Evolutionary conservation across 371 early-diverging fungal genomes (phyloP).

Genomic region (Fennellomyces sp.): DNA sequence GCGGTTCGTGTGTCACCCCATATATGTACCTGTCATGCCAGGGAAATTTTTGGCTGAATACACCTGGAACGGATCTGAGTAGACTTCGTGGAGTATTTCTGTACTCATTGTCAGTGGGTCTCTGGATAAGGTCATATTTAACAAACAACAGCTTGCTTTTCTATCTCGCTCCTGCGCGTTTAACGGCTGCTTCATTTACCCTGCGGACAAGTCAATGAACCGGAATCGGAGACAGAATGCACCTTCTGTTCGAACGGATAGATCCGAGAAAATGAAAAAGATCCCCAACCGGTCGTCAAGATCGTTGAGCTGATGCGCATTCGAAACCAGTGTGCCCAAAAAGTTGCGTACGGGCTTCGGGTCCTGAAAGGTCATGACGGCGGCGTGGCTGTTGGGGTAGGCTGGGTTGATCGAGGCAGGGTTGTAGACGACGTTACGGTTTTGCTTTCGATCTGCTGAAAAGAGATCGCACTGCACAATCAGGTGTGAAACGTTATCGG

Average conservation of each 20-base stretch:
- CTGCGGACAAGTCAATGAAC: conserved; percentile 32
- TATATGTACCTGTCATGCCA: conserved; percentile 63
- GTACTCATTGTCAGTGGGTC: conserved; percentile 35
- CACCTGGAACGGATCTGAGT: conserved; percentile 48
- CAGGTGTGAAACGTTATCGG: conserved; percentile 17
- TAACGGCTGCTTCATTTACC: conserved; percentile 17
- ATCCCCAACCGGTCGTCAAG: conserved; percentile 46
- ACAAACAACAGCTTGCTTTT: not conserved
- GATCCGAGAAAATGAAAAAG: conserved; percentile 58
- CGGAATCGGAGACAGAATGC: conserved; percentile 42
- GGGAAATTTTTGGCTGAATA: conserved; percentile 65
- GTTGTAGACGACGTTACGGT: conserved; percentile 20
- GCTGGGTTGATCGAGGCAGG: conserved; percentile 22
- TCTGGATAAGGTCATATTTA: conserved; percentile 16
- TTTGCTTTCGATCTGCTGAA: conserved; percentile 11
- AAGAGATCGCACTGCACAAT: conserved; percentile 21
- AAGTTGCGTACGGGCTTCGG: conserved; percentile 23
- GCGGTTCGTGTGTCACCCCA: conserved; percentile 36
- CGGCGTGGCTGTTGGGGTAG: conserved; percentile 17
- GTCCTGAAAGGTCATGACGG: conserved; percentile 20
- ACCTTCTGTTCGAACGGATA: conserved; percentile 50
- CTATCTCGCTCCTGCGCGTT: not conserved
- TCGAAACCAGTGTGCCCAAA: conserved; percentile 15
- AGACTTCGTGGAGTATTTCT: conserved; percentile 25
- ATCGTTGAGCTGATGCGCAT: conserved; percentile 23